These are phyloP conservation scores for Pelagophyceae sp. DNA, from an alignment of 352 stramenopile species.

Conservation along the genomic window DNA sequence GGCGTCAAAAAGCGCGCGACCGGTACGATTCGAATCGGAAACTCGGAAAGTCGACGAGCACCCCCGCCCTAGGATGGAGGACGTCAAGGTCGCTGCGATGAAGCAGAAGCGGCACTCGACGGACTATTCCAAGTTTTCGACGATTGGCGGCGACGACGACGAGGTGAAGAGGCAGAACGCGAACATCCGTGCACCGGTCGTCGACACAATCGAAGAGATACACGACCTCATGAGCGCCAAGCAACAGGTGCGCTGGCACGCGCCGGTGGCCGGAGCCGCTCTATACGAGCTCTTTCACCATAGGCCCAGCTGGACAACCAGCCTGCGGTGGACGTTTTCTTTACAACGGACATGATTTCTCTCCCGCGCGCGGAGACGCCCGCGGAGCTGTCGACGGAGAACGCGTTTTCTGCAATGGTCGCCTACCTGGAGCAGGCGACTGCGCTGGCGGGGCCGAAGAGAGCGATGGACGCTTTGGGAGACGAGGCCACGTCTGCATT, in stretches of 20 bases:
- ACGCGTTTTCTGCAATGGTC: neutral
- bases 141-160: neutral
- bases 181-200: neutral
- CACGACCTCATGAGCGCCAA: slow-evolving; percentile 14
- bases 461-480: neutral
- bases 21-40: no score
- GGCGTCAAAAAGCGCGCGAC: neutral
- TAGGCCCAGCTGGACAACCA: slow-evolving; percentile 15
- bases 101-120: neutral
- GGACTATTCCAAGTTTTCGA: slow-evolving; percentile 7
- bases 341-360: neutral
- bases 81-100: neutral
- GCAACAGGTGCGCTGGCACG: no score
- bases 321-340: neutral
- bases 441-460: neutral
- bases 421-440: neutral
- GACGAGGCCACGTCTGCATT: neutral
- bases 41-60: no score
- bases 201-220: slow-evolving; percentile 16
- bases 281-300: no score
- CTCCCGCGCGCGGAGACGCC: neutral
- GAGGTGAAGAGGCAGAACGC: neutral
- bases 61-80: no score
- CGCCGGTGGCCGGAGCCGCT: no score
- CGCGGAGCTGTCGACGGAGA: neutral